Conservation (phyloP, 2,329 filamentous ascomycete genomes). For the Fusarium hainanense region DNA sequence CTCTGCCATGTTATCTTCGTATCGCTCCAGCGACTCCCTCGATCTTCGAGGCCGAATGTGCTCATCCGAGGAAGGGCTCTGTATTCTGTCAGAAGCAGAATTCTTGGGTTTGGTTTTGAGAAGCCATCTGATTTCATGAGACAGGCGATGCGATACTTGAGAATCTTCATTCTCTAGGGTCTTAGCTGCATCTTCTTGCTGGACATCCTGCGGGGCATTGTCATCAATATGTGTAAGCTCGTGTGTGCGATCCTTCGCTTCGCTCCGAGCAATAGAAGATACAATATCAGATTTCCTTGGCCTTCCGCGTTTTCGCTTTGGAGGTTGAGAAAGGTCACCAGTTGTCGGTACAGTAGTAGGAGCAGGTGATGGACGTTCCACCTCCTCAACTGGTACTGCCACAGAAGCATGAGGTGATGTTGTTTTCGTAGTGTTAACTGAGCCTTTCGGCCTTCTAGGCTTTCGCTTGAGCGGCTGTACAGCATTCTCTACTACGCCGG, state of each 20-base stretch:
- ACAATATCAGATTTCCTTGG: slow-evolving; percentile 10
- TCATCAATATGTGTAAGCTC: neutral
- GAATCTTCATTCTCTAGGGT: neutral
- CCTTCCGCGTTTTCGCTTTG: slow-evolving; percentile 14
- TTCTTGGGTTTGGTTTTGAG: slow-evolving; percentile 23
- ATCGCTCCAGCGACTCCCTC: neutral
- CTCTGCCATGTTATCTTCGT: neutral
- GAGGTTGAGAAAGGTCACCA: neutral
- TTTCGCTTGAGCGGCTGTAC: slow-evolving; percentile 29
- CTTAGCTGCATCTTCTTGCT: neutral
- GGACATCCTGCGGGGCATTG: neutral
- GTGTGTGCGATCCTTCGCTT: neutral
- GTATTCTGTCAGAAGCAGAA: neutral
- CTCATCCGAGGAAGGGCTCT: neutral
- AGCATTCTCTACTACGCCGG: neutral
- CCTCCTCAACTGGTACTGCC: neutral
- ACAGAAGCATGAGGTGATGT: neutral
- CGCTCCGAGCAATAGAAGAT: neutral
- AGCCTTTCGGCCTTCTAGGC: slow-evolving; percentile 39
- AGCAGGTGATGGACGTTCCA: neutral
- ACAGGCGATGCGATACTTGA: neutral
- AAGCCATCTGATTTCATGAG: slow-evolving; percentile 32
- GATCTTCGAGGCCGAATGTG: neutral
- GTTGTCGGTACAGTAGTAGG: neutral
- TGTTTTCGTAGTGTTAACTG: neutral